Evolutionary conservation across 257 asterid genomes (phyloP), one percentile per base, ranked within the genome.

Genomic region (Sherardia arvensis): DNA sequence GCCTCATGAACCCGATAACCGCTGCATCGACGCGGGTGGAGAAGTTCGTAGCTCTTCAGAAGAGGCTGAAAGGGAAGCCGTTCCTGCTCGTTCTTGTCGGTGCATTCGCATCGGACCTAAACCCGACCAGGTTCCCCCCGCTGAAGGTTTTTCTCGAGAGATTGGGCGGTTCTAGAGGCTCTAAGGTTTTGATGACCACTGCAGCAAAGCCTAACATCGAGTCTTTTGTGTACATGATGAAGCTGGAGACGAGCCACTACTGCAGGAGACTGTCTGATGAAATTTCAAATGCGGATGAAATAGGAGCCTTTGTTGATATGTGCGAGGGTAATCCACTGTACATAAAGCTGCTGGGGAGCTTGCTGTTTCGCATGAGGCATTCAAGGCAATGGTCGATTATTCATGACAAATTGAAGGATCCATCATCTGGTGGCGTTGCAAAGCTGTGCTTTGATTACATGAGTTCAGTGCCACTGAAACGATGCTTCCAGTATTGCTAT

Each of bases 11-110:
- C 3, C 17, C 68, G 69, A n/a, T n/a, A 34, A 5, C 40, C 40
- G 40, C 40, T 1, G 11, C 40, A 22, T 38, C 36, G 4, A 25
- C 26, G 26, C 34, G 22, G n/a, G 1, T 66, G 40, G 40, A 0
- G 40, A 34, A 34, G 8, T 6, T 8, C 0, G 40, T 12, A 0
- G 11, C 11, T 1, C 43, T 36, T 54, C 49, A 10, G 8, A 29
- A n/a, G 3, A 23, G 20, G 18, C 20, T 74, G n/a, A 45, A 25
- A 20, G 64, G 65, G 8, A 64, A 53, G 8, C 68, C 53, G 14
- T 74, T 18, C 45, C 53, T 74, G 25, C 73, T 74, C 6, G 73
- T 68, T 17, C 67, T 64, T 21, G 74, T 63, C 51, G 78, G 64
- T 12, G 69, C 66, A 18, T 61, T 65, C 34, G 69, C 66, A 18